phyloP scores from a whole-genome alignment of 306 rosid genomes.

The Bauhinia variegata region DNA sequence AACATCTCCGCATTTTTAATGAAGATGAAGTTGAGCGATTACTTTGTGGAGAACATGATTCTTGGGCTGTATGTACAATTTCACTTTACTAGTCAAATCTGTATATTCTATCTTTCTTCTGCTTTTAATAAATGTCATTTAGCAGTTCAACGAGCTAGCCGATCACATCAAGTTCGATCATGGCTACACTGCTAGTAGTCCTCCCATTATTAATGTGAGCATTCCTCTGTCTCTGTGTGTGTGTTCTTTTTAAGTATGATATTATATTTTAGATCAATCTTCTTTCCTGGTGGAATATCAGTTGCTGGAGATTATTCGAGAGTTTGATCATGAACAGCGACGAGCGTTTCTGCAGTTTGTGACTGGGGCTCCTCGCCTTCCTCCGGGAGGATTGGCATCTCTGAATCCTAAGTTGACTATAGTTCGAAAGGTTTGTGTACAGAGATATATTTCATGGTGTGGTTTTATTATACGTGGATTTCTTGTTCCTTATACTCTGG shows the following conservation, averaged over 20 bases:
- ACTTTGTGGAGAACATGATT: slow-evolving; percentile 84
- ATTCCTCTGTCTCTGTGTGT: not conserved
- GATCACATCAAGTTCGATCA: slow-evolving; percentile 95
- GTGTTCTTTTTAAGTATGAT: not conserved
- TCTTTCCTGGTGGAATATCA: slow-evolving; percentile 38
- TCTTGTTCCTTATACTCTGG: not conserved
- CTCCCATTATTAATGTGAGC: slow-evolving; percentile 78
- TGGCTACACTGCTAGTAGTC: slow-evolving; percentile 97
- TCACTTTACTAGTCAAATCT: slow-evolving; percentile 21
- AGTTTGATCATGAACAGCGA: slow-evolving; percentile 64
- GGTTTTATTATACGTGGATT: not conserved
- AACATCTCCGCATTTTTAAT: slow-evolving; percentile 71
- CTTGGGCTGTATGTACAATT: slow-evolving; percentile 78
- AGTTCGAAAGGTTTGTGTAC: slow-evolving; percentile 74
- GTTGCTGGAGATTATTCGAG: slow-evolving; percentile 84
- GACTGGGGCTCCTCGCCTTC: slow-evolving; percentile 96
- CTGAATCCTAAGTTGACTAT: slow-evolving; percentile 94
- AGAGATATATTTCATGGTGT: not conserved
- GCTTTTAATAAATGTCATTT: slow-evolving; percentile 17
- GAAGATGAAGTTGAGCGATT: slow-evolving; percentile 87
- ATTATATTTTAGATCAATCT: not conserved
- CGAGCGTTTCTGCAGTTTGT: slow-evolving; percentile 96
- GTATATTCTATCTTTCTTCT: not conserved
- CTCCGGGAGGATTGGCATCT: slow-evolving; percentile 96
- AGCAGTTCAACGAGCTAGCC: slow-evolving; percentile 74